Conservation (phyloP, 208 protist species). For the Polymyxa betae region DNA sequence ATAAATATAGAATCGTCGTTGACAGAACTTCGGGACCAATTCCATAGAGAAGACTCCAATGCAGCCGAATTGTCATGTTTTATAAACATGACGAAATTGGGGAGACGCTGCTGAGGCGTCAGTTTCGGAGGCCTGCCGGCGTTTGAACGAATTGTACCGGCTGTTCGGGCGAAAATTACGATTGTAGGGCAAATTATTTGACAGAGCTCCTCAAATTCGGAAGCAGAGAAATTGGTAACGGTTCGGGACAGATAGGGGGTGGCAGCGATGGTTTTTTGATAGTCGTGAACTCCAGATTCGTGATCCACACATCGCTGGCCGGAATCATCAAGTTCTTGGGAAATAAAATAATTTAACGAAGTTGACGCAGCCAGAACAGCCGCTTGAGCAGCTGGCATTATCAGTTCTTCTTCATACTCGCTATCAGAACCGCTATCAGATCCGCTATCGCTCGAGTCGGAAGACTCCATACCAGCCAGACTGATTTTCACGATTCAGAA, state of each 20-base stretch:
- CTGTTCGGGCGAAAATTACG: not conserved
- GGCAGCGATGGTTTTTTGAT: not conserved
- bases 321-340: not conserved
- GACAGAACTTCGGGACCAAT: not conserved
- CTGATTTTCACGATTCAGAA: too few species aligned
- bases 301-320: not conserved
- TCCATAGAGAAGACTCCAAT: not conserved
- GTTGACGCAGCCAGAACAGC: too few species aligned
- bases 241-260: not conserved
- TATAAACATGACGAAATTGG: not conserved
- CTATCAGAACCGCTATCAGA: too few species aligned
- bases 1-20: not conserved
- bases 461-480: too few species aligned
- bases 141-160: not conserved
- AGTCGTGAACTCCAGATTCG: not conserved
- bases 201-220: not conserved
- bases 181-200: not conserved
- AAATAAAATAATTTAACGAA: not conserved
- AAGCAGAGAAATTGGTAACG: not conserved
- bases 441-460: too few species aligned
- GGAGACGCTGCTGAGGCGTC: not conserved
- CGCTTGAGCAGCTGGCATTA: too few species aligned
- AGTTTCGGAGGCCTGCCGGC: not conserved
- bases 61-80: not conserved
- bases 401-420: too few species aligned